phyloP scores from a whole-genome alignment of 371 early-diverging fungal genomes.

The Lichtheimia ramosa region DNA sequence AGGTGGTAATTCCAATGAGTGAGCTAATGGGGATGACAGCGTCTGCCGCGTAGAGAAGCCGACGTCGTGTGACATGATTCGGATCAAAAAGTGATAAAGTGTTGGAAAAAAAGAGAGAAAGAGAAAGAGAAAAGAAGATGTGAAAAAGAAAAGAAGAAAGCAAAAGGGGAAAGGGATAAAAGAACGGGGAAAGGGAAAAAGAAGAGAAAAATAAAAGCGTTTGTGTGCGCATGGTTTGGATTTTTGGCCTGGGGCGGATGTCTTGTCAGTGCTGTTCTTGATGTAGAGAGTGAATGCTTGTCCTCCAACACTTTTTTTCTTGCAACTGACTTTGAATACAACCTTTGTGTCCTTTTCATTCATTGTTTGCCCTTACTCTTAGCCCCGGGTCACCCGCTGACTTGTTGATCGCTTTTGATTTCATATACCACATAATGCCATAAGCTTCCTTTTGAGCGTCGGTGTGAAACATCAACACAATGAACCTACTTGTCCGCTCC shows the following conservation, averaged over 20 bases:
- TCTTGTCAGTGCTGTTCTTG: neutral
- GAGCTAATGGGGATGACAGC: constrained; percentile 13
- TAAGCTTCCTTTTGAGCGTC: neutral
- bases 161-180: no score
- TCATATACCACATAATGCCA: constrained; percentile 1
- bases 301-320: neutral
- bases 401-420: neutral
- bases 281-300: neutral
- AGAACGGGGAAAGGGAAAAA: constrained; percentile 5
- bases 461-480: constrained; percentile 2
- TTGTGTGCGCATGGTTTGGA: neutral
- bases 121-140: constrained; percentile 1
- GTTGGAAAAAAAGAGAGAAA: neutral
- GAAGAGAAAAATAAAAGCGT: constrained; percentile 2
- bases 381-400: constrained; percentile 3
- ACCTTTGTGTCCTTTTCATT: constrained; percentile 1
- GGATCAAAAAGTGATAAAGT: neutral
- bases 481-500: neutral
- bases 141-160: neutral
- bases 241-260: constrained; percentile 14
- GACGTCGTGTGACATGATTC: constrained; percentile 5
- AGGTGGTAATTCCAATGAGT: constrained; percentile 23
- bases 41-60: neutral
- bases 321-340: constrained; percentile 14
- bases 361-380: neutral